Percentiles rank a stretch among this genome's conserved stretches.
phyloP scores from a whole-genome alignment of 257 asterid genomes.

The Solanum ossicruentum region DNA sequence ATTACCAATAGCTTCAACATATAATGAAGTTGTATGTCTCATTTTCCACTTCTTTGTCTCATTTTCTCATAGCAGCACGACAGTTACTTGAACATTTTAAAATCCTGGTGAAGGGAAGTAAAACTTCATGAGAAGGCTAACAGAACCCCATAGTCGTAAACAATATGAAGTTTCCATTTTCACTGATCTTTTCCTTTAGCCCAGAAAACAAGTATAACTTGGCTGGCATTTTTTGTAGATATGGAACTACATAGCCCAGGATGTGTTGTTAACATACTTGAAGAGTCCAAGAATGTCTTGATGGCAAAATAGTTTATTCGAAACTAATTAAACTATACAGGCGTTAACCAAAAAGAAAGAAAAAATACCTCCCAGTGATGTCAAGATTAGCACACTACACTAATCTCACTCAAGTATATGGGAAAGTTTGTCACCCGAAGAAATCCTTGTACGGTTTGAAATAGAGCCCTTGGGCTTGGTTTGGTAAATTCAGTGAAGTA shows the following conservation, averaged over 20 bases:
- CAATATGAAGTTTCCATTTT: neutral
- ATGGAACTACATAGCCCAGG: neutral
- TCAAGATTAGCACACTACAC: neutral
- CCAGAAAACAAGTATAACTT: neutral
- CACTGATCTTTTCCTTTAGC: neutral
- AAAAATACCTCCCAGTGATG: neutral
- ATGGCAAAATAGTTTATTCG: neutral
- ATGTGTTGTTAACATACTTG: neutral
- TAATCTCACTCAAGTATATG: neutral
- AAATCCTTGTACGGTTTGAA: too few species aligned
- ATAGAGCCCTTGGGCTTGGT: too few species aligned
- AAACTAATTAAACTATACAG: neutral
- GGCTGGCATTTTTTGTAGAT: neutral
- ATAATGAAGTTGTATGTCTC: neutral
- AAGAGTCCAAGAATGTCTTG: neutral
- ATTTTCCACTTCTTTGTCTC: neutral
- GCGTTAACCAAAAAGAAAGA: neutral
- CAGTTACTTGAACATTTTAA: neutral
- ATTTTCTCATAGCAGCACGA: neutral
- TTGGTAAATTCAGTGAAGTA: too few species aligned
- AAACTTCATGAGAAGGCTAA: neutral
- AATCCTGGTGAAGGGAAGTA: neutral
- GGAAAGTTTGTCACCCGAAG: too few species aligned
- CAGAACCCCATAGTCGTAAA: neutral
- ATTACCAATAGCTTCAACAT: neutral